These are phyloP conservation scores for Geosmithia flava DNA, from an alignment of 2,329 filamentous ascomycete genomes.

Conservation along the genomic window DNA sequence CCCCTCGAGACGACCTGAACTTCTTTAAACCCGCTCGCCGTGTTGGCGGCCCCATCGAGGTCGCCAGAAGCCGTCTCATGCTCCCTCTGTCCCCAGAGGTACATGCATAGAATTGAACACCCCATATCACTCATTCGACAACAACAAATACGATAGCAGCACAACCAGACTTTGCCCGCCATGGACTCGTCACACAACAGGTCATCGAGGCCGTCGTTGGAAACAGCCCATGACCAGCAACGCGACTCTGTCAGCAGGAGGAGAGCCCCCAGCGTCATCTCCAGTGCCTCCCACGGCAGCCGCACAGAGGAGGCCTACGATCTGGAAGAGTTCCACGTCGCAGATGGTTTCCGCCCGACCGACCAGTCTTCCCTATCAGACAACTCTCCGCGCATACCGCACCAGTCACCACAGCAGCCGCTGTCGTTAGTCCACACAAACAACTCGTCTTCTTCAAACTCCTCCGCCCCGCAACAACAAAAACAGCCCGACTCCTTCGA, in stretches of 20 bases:
- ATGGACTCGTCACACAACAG: conserved; percentile 29
- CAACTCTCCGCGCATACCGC: not conserved
- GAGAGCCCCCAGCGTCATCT: conserved; percentile 23
- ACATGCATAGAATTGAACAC: not conserved
- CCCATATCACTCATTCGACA: not conserved
- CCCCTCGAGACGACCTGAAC: not conserved
- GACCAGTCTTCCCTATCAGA: not conserved
- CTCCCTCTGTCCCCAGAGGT: not conserved
- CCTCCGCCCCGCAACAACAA: conserved; percentile 8
- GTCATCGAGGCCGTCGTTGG: conserved; percentile 7
- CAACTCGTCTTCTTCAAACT: conserved; percentile 9
- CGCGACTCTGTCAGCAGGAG: conserved; percentile 30
- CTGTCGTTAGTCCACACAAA: not conserved
- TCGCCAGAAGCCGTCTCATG: not conserved
- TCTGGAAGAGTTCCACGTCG: conserved; percentile 35
- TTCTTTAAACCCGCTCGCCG: not conserved
- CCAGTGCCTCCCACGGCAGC: conserved; percentile 8
- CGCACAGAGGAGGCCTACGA: conserved; percentile 27
- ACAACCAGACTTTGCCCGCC: conserved; percentile 6
- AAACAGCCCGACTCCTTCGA: conserved; percentile 9
- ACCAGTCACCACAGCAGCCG: not conserved
- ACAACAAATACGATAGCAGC: not conserved
- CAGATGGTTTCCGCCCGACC: conserved; percentile 37
- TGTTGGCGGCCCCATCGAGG: not conserved
- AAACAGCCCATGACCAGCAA: conserved; percentile 14